Percentiles rank a stretch among this genome's conserved stretches.
Evolutionary conservation across 177 flowering plant species (phyloP).

Genomic region (Tripterygium wilfordii): DNA sequence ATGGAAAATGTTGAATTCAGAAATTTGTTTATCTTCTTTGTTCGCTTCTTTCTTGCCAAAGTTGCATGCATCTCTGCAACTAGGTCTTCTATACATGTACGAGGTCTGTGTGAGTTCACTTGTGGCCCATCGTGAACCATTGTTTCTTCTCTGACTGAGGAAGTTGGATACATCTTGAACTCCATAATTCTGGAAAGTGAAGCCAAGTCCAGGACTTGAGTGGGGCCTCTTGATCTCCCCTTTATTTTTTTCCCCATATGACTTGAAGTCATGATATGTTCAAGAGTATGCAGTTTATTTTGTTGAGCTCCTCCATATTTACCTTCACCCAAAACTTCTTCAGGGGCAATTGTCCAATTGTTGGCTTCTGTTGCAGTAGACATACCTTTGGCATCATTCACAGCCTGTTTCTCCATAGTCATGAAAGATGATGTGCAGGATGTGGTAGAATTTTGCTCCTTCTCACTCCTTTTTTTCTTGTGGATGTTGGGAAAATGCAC

Average conservation of each 20-base stretch:
- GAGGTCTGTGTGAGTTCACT: constrained; percentile 12
- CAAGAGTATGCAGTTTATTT: constrained; percentile 14
- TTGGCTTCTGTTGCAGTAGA: constrained; percentile 6
- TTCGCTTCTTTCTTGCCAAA: constrained; percentile 36
- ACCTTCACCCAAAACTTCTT: not conserved
- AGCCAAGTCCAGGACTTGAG: constrained; percentile 23
- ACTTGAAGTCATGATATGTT: constrained; percentile 8
- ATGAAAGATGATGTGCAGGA: constrained; percentile 16
- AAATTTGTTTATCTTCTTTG: constrained; percentile 19
- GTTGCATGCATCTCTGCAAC: constrained; percentile 22
- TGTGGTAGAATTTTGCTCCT: constrained; percentile 18
- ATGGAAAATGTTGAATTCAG: constrained; percentile 9
- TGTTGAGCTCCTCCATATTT: constrained; percentile 5
- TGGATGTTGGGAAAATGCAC: constrained; percentile 32
- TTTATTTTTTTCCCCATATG: constrained; percentile 20
- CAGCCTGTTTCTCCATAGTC: no score
- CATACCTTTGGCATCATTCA: constrained; percentile 5
- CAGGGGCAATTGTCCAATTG: constrained; percentile 8
- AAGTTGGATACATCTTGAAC: constrained; percentile 10
- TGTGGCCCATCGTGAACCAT: constrained; percentile 9
- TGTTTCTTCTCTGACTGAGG: constrained; percentile 11
- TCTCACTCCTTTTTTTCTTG: constrained; percentile 60
- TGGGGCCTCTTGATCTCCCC: constrained; percentile 38
- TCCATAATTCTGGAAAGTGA: constrained; percentile 23
- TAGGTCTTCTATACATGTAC: constrained; percentile 29